Conservation (phyloP, 169 alveolate genomes). For the Theileria annulata region DNA sequence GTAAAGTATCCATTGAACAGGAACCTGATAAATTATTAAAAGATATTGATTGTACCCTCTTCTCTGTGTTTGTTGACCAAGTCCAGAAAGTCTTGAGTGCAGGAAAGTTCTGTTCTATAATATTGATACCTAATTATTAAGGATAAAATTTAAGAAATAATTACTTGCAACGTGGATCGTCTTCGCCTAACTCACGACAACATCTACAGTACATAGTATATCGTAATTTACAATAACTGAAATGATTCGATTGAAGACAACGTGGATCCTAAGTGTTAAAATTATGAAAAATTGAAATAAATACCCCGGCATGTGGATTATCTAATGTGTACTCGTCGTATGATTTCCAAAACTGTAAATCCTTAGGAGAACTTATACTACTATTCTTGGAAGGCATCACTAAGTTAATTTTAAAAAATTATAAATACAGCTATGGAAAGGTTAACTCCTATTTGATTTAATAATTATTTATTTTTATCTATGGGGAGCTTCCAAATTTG, state of each 20-base stretch:
- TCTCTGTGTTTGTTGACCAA: conserved; percentile 62
- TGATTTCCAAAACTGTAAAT: conserved; percentile 61
- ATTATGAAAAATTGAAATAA: not conserved
- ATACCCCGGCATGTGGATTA: conserved; percentile 79
- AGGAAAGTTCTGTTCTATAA: conserved; percentile 77
- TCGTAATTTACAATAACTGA: conserved; percentile 69
- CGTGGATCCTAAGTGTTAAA: conserved; percentile 72
- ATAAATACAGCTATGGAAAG: not conserved
- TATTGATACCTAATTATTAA: conserved; percentile 69
- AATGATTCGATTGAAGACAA: conserved; percentile 66
- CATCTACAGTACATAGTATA: conserved; percentile 75
- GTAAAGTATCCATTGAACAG: conserved; percentile 27
- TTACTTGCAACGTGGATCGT: conserved; percentile 78
- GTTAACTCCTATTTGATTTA: not conserved
- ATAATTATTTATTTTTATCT: not conserved
- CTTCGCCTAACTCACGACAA: conserved; percentile 76
- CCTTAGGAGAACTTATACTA: conserved; percentile 46
- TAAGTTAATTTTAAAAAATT: not conserved
- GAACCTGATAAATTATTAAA: conserved; percentile 28
- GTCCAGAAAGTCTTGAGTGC: conserved; percentile 74
- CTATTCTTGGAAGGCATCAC: not conserved
- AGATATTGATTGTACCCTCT: conserved; percentile 34
- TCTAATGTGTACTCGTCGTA: conserved; percentile 70
- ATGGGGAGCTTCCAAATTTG: not conserved
- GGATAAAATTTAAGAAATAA: not conserved